Base-by-base conservation (phyloP, 1,139 yeast genomes). In the Meyerozyma guilliermondii region DNA sequence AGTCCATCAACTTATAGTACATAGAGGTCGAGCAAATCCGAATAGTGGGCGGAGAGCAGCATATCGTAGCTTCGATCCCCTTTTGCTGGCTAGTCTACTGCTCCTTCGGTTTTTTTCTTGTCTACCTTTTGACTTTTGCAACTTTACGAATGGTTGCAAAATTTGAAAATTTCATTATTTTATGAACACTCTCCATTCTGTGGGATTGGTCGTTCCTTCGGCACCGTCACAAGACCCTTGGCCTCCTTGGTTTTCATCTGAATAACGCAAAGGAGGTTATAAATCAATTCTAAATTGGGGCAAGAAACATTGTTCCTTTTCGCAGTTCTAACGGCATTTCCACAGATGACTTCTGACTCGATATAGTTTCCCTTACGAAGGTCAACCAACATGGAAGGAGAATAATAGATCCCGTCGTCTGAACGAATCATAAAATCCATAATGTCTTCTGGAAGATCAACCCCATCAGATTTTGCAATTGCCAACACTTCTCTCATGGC, bases 241-340 rank as follows among this genome's bases (percentile, higher is more conserved):
- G 61, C 54, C 54, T 83, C 88, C 60, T 78, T 75, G 31, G 81
- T 66, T 46, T 76, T 65, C 64, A 76, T 75, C 58, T 85, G 92
- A 31, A 76, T 70, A 51, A 83, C 68, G 44, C 74, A 75, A 45
- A 85, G 65, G 43, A 85, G 64, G 40, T 72, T 63, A 59, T 83
- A 83, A 29, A 86, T 50, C n/a, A 78, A 66, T 5, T 68, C 61
- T 44, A 87, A 68, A 4, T 73, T 65, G 0, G 94, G 95, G 1
- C 83, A 70, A 0, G 63, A 56, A n/a, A 86, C 77, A 3, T 71
- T 70, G 46, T 79, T 73, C 43, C 66, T n/a, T 17, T 41, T 35
- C 9, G 52, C 53, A 6, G 48, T 42, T 27, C 45, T 40, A 10
- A 50, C 46, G 1, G 49, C 43, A 31, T 50, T 50, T 2, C 55